phyloP scores from a whole-genome alignment of 768 basidiomycete species.

The Calocybe indica region DNA sequence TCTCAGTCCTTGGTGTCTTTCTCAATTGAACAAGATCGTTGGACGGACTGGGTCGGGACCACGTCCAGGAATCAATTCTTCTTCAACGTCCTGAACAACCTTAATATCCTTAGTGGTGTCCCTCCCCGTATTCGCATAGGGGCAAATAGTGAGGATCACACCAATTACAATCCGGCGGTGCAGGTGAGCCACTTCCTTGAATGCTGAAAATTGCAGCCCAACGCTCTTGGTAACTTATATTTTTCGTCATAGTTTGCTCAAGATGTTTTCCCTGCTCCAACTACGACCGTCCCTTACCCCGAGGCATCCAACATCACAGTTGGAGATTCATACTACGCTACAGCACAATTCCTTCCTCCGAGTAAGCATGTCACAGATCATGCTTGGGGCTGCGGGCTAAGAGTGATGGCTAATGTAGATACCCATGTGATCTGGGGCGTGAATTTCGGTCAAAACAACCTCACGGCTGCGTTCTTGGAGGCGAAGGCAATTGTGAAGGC shows the following conservation, averaged over 20 bases:
- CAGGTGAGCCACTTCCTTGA: slow-evolving; percentile 24
- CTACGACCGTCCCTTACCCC: slow-evolving; percentile 51
- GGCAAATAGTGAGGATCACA: slow-evolving; percentile 53
- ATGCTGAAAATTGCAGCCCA: background rate
- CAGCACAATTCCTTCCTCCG: slow-evolving; percentile 13
- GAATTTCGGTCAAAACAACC: slow-evolving; percentile 51
- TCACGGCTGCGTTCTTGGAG: slow-evolving; percentile 43
- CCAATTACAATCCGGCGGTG: slow-evolving; percentile 43
- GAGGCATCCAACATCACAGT: slow-evolving; percentile 59
- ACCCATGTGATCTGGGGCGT: slow-evolving; percentile 65
- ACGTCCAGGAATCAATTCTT: slow-evolving; percentile 50
- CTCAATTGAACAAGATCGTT: slow-evolving; percentile 66
- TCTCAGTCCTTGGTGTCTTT: slow-evolving; percentile 49
- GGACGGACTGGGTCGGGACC: slow-evolving; percentile 60
- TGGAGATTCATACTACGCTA: slow-evolving; percentile 48
- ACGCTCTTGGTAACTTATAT: background rate
- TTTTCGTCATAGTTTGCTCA: slow-evolving; percentile 32
- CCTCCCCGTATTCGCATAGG: slow-evolving; percentile 55
- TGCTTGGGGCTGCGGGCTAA: background rate
- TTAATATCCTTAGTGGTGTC: slow-evolving; percentile 41
- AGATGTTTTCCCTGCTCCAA: slow-evolving; percentile 42
- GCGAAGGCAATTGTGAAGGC: slow-evolving; percentile 42
- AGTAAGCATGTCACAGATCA: slow-evolving; percentile 1
- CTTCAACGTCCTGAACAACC: slow-evolving; percentile 51
- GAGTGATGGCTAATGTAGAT: slow-evolving; percentile 23